These are phyloP conservation scores for Colletotrichum sp. DNA, from an alignment of 2,329 filamentous ascomycete species.

Conservation along the genomic window DNA sequence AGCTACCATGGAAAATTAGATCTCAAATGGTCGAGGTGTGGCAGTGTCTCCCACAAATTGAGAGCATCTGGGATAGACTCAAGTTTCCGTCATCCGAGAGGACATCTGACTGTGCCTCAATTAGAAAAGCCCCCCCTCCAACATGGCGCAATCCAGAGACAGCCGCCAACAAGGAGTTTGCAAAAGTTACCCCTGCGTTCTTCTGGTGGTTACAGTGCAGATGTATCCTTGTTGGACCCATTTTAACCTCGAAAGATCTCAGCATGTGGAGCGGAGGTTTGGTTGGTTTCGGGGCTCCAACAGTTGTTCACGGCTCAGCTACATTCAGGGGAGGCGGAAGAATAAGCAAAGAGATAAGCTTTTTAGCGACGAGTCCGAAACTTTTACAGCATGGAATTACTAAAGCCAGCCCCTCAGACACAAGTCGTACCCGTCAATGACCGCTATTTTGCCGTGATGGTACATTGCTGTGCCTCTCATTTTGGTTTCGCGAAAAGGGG, in stretches of 20 bases:
- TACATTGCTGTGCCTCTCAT: neutral
- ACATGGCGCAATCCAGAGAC: neutral
- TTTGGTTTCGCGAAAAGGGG: neutral
- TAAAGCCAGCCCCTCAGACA: neutral
- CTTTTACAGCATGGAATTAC: neutral
- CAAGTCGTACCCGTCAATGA: neutral
- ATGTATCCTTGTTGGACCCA: neutral
- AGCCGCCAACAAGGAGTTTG: neutral
- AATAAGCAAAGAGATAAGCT: neutral
- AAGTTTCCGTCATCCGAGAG: neutral
- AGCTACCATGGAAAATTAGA: neutral
- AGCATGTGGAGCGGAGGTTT: neutral
- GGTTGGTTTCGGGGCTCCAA: neutral
- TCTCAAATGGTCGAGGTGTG: neutral
- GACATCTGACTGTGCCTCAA: neutral
- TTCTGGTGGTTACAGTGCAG: neutral
- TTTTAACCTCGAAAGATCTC: neutral
- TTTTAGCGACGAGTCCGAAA: accelerated
- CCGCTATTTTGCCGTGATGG: neutral
- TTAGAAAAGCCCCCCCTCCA: neutral
- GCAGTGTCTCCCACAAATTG: neutral
- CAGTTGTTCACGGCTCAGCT: neutral
- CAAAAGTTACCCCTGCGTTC: neutral
- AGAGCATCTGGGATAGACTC: neutral
- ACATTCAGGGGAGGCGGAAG: neutral